A percentile compares a stretch with the other conserved stretches of the same genome.
Evolutionary conservation across 768 basidiomycete genomes (phyloP).

Genomic region (Tremella mesenterica): DNA sequence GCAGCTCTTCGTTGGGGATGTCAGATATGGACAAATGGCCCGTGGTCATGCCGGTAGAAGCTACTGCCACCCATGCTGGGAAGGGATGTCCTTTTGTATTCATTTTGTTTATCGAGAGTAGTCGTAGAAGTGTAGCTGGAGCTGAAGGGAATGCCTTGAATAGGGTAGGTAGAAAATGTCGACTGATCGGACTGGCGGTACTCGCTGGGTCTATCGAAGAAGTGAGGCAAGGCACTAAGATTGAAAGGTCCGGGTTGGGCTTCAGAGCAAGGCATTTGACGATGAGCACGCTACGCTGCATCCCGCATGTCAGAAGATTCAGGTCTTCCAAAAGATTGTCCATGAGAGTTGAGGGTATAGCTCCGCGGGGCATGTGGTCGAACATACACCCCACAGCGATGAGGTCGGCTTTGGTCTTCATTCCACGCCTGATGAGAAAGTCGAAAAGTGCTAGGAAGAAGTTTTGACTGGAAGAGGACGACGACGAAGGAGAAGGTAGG

Average conservation of each 20-base stretch:
- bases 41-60: constrained; percentile 22
- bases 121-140: constrained; percentile 3
- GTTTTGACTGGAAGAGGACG: neutral
- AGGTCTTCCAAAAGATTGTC: neutral
- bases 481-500: neutral
- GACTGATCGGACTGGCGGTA: constrained; percentile 14
- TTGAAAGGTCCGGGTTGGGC: too few species aligned
- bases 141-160: constrained; percentile 13
- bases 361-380: neutral
- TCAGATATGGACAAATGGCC: constrained; percentile 11
- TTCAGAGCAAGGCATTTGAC: too few species aligned
- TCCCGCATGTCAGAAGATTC: neutral
- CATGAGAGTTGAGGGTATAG: neutral
- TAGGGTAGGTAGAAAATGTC: constrained; percentile 30
- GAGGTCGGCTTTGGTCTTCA: neutral
- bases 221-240: neutral
- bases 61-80: constrained; percentile 28
- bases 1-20: constrained; percentile 13
- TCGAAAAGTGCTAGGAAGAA: neutral
- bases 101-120: neutral
- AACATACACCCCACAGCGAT: neutral
- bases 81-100: constrained; percentile 1
- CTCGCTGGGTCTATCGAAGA: neutral
- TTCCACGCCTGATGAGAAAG: neutral
- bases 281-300: neutral